phyloP scores from a whole-genome alignment of 768 basidiomycete genomes.

The Phaffia australis region DNA sequence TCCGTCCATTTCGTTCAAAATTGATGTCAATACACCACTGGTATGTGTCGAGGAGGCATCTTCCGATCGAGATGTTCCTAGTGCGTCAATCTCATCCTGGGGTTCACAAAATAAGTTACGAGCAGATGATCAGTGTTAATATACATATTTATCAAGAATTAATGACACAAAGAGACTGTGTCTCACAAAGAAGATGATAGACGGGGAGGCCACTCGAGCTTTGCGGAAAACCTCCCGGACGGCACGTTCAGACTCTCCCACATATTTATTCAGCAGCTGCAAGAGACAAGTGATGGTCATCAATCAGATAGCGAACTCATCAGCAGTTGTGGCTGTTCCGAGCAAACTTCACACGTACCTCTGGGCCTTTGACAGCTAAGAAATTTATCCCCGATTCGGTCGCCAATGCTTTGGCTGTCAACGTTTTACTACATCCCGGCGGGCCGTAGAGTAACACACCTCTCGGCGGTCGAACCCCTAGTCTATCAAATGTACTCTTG shows the following conservation, averaged over 20 bases:
- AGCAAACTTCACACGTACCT: constrained; percentile 47
- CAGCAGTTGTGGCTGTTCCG: neutral
- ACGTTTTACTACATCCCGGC: constrained; percentile 93
- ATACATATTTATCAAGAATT: too few relatives aligned
- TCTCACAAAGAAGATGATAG: constrained; percentile 90
- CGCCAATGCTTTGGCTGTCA: constrained; percentile 82
- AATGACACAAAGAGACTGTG: neutral
- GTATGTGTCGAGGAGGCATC: constrained; percentile 51
- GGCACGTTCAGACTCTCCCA: constrained; percentile 91
- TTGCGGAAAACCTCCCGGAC: constrained; percentile 93
- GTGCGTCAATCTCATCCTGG: constrained; percentile 93
- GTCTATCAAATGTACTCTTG: constrained; percentile 69
- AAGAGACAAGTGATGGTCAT: neutral
- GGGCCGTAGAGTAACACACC: constrained; percentile 89
- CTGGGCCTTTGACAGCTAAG: constrained; percentile 92
- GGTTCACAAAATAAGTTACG: neutral
- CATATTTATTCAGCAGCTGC: constrained; percentile 91
- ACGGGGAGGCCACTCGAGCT: constrained; percentile 84
- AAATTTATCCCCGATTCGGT: constrained; percentile 92
- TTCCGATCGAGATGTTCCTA: constrained; percentile 64
- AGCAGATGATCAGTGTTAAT: neutral
- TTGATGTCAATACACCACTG: constrained; percentile 81
- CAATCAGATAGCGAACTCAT: neutral
- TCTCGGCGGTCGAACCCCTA: constrained; percentile 79
- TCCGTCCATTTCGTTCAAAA: constrained; percentile 97